Base-by-base conservation (phyloP, 495 filamentous ascomycete species). In the Elasticomyces elasticus region DNA sequence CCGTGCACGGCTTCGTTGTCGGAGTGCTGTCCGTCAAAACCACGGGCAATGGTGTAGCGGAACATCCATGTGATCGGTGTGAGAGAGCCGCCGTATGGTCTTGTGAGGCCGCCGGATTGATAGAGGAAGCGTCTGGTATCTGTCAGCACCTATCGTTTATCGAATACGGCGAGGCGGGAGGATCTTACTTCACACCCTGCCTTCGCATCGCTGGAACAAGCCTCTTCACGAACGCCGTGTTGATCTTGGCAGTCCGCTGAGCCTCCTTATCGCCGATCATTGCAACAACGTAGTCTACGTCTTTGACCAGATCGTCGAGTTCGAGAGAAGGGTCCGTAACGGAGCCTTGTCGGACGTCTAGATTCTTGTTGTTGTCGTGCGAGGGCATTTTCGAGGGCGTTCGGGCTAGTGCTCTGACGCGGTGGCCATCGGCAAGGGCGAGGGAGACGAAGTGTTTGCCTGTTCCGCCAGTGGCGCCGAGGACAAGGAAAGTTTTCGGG, bases 51-150 rank as follows among this genome's bases (percentile, higher is more conserved):
- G 15, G 45, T 49, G 27, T 49, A 30, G 4, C 45, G 45, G 11
- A 49, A 13, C 15, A 5, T 20, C 45, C 45, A 33, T 2, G 33
- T 15, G 12, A 49, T 15, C 7, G 27, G 27, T 24, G 45, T 19
- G 4, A 49, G 27, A 15, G 28, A 27, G 13, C 24, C 45, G 13
- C 23, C 15, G 28, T 51, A 51, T 7, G 49, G 49, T 17, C 28
- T 41, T 28, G 30, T 51, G 10, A 51, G 20, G 2, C 49, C 49
- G 11, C 49, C 49, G 33, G 49, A 28, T 33, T 51, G 49, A 27
- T 51, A 51, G 7, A 51, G 28, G 49, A 51, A 38, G 19, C 49
- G 49, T 40, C 28, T n/a, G n/a, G n/a, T n/a, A n/a, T n/a, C n/a
- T n/a, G n/a, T n/a, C n/a, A n/a, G n/a, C n/a, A n/a, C n/a, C n/a